phyloP scores from a whole-genome alignment of 139 green algal genomes.

The Haematococcus lacustris region DNA sequence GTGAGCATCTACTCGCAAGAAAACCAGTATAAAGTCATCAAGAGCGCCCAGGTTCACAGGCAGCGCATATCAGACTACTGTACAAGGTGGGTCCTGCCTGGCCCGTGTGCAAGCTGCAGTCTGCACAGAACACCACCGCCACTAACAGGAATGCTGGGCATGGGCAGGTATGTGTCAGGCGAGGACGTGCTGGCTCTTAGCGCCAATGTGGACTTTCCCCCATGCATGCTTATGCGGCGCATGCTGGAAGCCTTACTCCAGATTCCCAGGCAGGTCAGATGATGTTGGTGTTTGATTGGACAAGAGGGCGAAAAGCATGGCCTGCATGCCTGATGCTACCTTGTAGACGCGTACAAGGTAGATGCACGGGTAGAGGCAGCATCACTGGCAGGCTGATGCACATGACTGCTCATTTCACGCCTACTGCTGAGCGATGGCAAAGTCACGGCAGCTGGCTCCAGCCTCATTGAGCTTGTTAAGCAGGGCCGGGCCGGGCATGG shows the following conservation, averaged over 20 bases:
- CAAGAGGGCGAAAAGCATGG: no score
- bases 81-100: constrained; percentile 19
- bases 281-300: no score
- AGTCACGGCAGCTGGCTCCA: no score
- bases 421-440: no score
- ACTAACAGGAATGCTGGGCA: not conserved
- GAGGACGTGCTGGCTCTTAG: constrained; percentile 58
- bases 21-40: constrained; percentile 52
- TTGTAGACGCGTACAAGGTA: no score
- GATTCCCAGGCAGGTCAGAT: no score
- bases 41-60: constrained; percentile 51
- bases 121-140: not conserved
- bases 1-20: constrained; percentile 62
- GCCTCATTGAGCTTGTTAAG: no score
- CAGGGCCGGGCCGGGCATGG: no score
- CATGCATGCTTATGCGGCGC: constrained; percentile 62
- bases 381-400: no score
- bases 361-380: no score
- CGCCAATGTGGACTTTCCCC: constrained; percentile 53
- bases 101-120: not conserved
- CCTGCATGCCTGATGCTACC: no score
- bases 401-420: no score
- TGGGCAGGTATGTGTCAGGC: constrained; percentile 40
- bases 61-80: constrained; percentile 26
- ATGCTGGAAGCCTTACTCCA: constrained; percentile 41